Base-by-base conservation (phyloP, 192 early-diverging fungal genomes). In the Backusella australiensis region DNA sequence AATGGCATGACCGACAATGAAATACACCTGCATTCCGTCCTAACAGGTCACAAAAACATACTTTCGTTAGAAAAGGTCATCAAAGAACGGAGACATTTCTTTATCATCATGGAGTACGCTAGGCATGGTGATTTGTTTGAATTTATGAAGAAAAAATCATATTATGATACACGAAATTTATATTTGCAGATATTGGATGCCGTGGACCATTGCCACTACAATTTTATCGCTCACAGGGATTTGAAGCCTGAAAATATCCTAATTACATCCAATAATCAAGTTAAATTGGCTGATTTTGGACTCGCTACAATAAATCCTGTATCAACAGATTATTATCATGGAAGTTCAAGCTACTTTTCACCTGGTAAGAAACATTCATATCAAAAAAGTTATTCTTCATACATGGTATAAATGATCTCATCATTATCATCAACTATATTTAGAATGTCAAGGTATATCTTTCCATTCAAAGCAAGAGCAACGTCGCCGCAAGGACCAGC, bases 221-320 rank as follows among this genome's bases (percentile, higher is more conserved):
- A 88, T 42, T 89, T 90, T 6, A 88, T 95, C 35, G 92, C 88
- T 53, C 94, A 95, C 74, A 87, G 93, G 38, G 94, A 95, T 77
- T 85, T 95, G 59, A 95, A 95, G 81, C 93, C 93, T 26, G 94
- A 95, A 76, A 95, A 95, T 59, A 92, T 95, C 34, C 83, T 94
- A 35, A 83, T 94, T 11, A 88, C 88, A 59, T 88, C 88, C 69
- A 73, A 74, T 7, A 49, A 86, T 19, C 75, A 80, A 23, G 85
- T 92, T 66, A 99, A 96, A 86, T 87, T 99, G 68, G 90, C 94
- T 8, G 97, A 99, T 83, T 99, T 99, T 89, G 97, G 97, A 7
- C 81, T 99, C 59, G 93, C 97, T 42, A 97, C 82, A 71, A 90
- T 76, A 69, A 89, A 81, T 72, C 75, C 67, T 71, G 88, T 38